Conservation (phyloP, 2,329 filamentous ascomycete species). For the Venturia oleaginea region DNA sequence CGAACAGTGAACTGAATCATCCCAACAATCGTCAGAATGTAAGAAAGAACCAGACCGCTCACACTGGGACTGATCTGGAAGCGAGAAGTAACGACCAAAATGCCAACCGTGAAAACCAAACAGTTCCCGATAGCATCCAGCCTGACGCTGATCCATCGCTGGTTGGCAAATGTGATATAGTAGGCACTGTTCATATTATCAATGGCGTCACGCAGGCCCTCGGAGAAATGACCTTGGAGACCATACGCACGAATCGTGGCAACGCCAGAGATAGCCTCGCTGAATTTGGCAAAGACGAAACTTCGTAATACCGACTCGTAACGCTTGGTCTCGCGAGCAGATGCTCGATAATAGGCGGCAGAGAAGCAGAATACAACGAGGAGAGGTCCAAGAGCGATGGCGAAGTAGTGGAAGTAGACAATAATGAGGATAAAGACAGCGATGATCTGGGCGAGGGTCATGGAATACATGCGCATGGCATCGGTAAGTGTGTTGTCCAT, state of each 20-base stretch:
- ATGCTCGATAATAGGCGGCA: slow-evolving; percentile 79
- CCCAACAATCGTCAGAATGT: slow-evolving; percentile 86
- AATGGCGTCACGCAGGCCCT: slow-evolving; percentile 60
- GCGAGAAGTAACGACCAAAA: slow-evolving; percentile 83
- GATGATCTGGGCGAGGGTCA: slow-evolving; percentile 73
- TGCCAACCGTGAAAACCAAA: slow-evolving; percentile 79
- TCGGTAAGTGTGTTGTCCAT: slow-evolving; percentile 93
- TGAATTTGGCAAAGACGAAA: slow-evolving; percentile 80
- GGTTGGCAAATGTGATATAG: slow-evolving; percentile 90
- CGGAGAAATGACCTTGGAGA: slow-evolving; percentile 64
- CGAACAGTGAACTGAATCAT: slow-evolving; percentile 95
- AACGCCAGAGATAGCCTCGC: slow-evolving; percentile 76
- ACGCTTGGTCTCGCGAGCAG: slow-evolving; percentile 87
- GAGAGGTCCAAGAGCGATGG: slow-evolving; percentile 58
- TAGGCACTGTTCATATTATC: slow-evolving; percentile 93
- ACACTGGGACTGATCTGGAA: slow-evolving; percentile 80
- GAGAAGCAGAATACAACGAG: slow-evolving; percentile 72
- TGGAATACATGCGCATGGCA: slow-evolving; percentile 83
- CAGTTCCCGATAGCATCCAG: slow-evolving; percentile 76
- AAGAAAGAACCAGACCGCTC: slow-evolving; percentile 79
- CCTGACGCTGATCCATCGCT: slow-evolving; percentile 82
- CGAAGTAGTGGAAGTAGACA: slow-evolving; percentile 89
- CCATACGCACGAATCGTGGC: slow-evolving; percentile 87
- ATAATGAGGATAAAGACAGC: slow-evolving; percentile 86
- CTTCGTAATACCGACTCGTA: slow-evolving; percentile 86